Conservation (phyloP, 2,329 filamentous ascomycete genomes). For the Scytalidium sp. region DNA sequence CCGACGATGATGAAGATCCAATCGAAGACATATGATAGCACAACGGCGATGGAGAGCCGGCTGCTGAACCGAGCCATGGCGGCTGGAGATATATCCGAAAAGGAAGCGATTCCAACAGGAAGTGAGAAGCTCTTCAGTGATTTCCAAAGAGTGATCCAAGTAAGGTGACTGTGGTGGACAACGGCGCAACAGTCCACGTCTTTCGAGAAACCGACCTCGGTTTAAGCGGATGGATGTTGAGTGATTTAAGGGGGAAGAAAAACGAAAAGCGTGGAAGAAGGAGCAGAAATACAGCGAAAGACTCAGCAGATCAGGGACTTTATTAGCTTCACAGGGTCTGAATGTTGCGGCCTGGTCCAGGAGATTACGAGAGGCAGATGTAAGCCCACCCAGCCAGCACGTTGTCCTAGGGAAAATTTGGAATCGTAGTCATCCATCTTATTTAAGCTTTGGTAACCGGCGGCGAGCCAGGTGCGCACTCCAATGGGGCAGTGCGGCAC, state of each 20-base stretch:
- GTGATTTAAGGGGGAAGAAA: too few species aligned
- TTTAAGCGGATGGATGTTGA: too few species aligned
- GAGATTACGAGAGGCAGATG: too few species aligned
- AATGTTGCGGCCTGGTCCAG: too few species aligned
- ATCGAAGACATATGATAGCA: slow-evolving; percentile 69
- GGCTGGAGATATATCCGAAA: background rate
- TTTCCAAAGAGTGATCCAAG: background rate
- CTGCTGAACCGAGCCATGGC: slow-evolving; percentile 4
- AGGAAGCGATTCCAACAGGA: background rate
- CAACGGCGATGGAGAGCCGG: slow-evolving; percentile 32
- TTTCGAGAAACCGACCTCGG: too few species aligned
- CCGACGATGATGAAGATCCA: slow-evolving; percentile 66
- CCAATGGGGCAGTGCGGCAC: background rate
- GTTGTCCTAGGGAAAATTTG: background rate
- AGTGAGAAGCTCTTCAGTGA: too few species aligned
- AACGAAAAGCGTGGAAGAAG: background rate
- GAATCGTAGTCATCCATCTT: too few species aligned
- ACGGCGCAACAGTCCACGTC: too few species aligned
- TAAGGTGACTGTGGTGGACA: background rate
- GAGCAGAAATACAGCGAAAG: background rate
- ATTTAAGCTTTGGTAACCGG: too few species aligned
- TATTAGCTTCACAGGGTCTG: too few species aligned
- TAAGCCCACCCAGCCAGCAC: too few species aligned
- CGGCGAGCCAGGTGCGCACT: background rate
- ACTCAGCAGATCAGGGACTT: too few species aligned